Conservation (phyloP, 1,284 basidiomycete species). For the Leccinum fuscescens region DNA sequence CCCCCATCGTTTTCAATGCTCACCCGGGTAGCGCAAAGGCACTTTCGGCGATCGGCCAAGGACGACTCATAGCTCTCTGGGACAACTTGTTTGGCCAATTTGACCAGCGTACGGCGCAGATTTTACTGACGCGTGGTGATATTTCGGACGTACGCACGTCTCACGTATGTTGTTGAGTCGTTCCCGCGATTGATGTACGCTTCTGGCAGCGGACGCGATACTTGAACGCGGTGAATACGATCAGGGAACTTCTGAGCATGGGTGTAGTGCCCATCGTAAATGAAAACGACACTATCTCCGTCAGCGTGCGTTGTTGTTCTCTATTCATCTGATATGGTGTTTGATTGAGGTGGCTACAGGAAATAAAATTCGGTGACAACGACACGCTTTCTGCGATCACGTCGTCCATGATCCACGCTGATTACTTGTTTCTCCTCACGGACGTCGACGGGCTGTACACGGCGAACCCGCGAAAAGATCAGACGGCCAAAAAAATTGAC, state of each 20-base stretch:
- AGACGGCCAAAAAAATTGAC: slow-evolving; percentile 76
- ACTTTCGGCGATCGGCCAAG: slow-evolving; percentile 94
- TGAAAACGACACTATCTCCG: slow-evolving; percentile 95
- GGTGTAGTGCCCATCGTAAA: slow-evolving; percentile 94
- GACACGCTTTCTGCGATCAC: slow-evolving; percentile 98
- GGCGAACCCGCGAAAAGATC: slow-evolving; percentile 90
- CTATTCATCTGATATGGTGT: background rate
- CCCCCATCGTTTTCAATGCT: background rate
- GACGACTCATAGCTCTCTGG: slow-evolving; percentile 93
- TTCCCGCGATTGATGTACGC: slow-evolving; percentile 3
- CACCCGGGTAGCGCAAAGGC: slow-evolving; percentile 52
- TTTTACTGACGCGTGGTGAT: slow-evolving; percentile 91
- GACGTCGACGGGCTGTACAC: slow-evolving; percentile 98
- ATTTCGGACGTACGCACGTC: slow-evolving; percentile 86
- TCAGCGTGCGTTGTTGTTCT: slow-evolving; percentile 66
- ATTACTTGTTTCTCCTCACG: slow-evolving; percentile 94
- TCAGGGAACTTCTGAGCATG: slow-evolving; percentile 85
- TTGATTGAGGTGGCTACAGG: slow-evolving; percentile 45
- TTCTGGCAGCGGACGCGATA: slow-evolving; percentile 78
- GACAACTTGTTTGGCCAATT: slow-evolving; percentile 94
- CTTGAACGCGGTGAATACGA: slow-evolving; percentile 91
- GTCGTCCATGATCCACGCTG: slow-evolving; percentile 94
- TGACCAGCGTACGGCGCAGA: slow-evolving; percentile 93
- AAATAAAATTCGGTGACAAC: slow-evolving; percentile 99
- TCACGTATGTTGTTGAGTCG: background rate